phyloP scores from a whole-genome alignment of 441 rosid species.

The Syzygium malaccense region DNA sequence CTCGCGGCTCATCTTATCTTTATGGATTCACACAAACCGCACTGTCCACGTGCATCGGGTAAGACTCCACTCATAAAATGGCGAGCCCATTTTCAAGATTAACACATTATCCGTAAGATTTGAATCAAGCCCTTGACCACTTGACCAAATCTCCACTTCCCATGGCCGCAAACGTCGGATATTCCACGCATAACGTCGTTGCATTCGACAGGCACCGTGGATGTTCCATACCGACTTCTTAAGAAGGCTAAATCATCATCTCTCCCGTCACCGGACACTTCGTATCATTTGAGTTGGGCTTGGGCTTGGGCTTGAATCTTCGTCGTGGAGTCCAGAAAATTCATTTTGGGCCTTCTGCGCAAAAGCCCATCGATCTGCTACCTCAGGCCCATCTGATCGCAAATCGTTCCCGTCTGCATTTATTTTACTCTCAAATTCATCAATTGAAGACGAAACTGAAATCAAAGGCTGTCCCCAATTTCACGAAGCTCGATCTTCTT shows the following conservation, averaged over 20 bases:
- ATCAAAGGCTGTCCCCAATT: neutral
- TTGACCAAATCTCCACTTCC: neutral
- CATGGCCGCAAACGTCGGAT: neutral
- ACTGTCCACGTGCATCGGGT: neutral
- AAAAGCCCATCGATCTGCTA: neutral
- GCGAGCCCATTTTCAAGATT: fast-evolving
- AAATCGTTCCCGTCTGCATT: neutral
- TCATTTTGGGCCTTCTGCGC: neutral
- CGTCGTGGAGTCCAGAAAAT: fast-evolving
- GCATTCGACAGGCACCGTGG: neutral
- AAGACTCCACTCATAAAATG: fast-evolving
- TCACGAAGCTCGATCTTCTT: neutral
- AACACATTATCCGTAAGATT: neutral
- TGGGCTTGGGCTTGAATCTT: neutral
- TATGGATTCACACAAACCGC: fast-evolving
- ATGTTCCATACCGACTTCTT: neutral
- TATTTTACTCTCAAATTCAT: neutral
- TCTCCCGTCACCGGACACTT: neutral
- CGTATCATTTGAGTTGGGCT: neutral
- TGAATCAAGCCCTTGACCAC: neutral
- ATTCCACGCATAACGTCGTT: neutral
- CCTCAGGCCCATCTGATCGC: neutral
- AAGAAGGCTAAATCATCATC: neutral
- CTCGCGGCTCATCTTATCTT: fast-evolving
- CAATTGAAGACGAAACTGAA: neutral